A percentile compares a stretch with the other conserved stretches of the same genome.
phyloP scores from a whole-genome alignment of 768 basidiomycete species.

The Pleurotus cornucopiae region DNA sequence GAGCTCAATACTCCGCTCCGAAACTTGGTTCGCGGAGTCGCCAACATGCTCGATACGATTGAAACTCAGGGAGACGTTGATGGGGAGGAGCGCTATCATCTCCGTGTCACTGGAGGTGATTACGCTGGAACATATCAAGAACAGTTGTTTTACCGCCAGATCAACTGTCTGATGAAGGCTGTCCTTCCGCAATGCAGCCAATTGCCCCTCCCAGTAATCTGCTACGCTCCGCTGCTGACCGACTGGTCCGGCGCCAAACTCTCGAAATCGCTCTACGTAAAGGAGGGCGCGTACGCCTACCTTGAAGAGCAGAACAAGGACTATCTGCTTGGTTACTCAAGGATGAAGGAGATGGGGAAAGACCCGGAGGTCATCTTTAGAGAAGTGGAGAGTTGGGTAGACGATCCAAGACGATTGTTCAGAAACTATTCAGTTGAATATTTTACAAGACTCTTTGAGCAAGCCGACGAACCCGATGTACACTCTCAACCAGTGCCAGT shows the following conservation, averaged over 20 bases:
- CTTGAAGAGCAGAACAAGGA: slow-evolving; percentile 17
- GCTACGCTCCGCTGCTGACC: slow-evolving; percentile 21
- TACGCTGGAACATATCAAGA: slow-evolving; percentile 23
- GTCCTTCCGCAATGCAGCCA: not conserved
- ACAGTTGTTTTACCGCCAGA: slow-evolving; percentile 21
- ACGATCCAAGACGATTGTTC: slow-evolving; percentile 18
- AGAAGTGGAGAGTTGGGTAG: slow-evolving; percentile 22
- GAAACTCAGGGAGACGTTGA: not conserved
- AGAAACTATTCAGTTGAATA: slow-evolving; percentile 18
- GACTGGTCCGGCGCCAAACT: slow-evolving; percentile 27
- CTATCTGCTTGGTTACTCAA: slow-evolving; percentile 20
- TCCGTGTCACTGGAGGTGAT: slow-evolving; percentile 22
- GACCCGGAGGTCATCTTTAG: slow-evolving; percentile 17
- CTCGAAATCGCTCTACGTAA: slow-evolving; percentile 26
- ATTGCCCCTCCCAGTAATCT: slow-evolving; percentile 12
- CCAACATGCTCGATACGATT: slow-evolving; percentile 11
- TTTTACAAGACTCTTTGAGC: slow-evolving; percentile 13
- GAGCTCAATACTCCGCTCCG: slow-evolving; percentile 26
- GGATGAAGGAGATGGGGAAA: slow-evolving; percentile 20
- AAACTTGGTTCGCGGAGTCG: slow-evolving; percentile 20
- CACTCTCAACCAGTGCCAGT: not conserved
- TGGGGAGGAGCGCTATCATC: slow-evolving; percentile 12
- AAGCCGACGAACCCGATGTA: not conserved
- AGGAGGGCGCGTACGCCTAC: slow-evolving; percentile 21
- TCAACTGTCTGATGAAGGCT: slow-evolving; percentile 3